Base-by-base conservation (phyloP, 495 filamentous ascomycete species). In the Penicillium cataractarum region DNA sequence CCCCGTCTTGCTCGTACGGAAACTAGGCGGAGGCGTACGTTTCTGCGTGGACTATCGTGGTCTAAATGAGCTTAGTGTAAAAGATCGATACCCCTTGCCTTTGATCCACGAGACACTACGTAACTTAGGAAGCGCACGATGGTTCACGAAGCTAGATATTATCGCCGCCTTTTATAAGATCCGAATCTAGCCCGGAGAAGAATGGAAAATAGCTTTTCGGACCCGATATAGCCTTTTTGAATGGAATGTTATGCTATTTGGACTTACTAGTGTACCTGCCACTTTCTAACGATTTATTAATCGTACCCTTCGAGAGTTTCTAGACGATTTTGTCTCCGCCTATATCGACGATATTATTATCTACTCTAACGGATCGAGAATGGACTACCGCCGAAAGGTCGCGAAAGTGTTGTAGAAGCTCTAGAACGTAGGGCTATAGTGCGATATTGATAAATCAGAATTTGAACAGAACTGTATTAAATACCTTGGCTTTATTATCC, bases 271-370 rank as follows among this genome's bases (percentile, higher is more conserved):
- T 2, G 21, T 10, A 21, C 21, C 19, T 10, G 9, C 21, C 0
- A 53, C n/a, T 4, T 33, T 53, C 17, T 21, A 55, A 21, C n/a
- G 3, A n/a, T 55, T 26, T 42, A 55, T 55, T 27, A 55, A 55
- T 40, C 9, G 35, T 4, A 39, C 15, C 9, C 21, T 55, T 4
- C 10, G 17, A 4, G 1, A 40, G 5, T 40, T 4, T 6, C 37
- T 37, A 42, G 35, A 40, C 22, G 13, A 39, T 6, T 55, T 55
- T 55, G 22, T 55, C 0, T 55, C 35, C 4, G 22, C 22, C 0
- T 55, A 55, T 42, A 42, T 55, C 0, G 10, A 55, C 22, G 22
- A 55, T 55, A 55, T 39, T 24, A 55, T 55, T 26, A 53, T 53
- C 32, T 55, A 55, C 10, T 22, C 22, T 15, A 42, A 35, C n/a